Conservation (phyloP, 257 asterid species). For the Lavandula angustifolia region DNA sequence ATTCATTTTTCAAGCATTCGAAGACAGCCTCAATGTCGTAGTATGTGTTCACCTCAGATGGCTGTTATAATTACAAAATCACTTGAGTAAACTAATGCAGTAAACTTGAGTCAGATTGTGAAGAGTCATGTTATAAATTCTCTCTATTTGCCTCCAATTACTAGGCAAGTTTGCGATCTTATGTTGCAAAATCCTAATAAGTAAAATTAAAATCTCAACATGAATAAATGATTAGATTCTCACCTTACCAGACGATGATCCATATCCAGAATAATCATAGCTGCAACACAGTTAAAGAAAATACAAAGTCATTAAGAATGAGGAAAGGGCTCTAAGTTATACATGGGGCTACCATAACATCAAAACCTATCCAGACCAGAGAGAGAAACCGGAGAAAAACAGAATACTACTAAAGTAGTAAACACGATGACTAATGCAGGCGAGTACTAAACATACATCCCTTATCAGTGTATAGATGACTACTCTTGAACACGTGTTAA, state of each 20-base stretch:
- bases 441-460: neutral
- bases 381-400: neutral
- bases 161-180: neutral
- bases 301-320: constrained; percentile 10
- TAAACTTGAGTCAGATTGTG: neutral
- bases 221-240: constrained; percentile 35
- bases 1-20: constrained; percentile 74
- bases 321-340: constrained; percentile 6
- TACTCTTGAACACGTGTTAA: neutral
- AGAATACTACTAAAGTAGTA: too few relatives aligned
- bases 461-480: neutral
- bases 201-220: neutral
- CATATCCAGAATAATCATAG: constrained; percentile 97
- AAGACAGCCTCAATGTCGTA: constrained; percentile 91
- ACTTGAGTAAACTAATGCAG: constrained; percentile 16
- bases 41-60: constrained; percentile 95
- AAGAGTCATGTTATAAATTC: constrained; percentile 2
- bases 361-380: neutral
- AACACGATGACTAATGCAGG: neutral
- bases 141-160: constrained; percentile 10
- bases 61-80: constrained; percentile 53
- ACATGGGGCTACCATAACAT: neutral
- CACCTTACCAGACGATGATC: constrained; percentile 98
- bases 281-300: constrained; percentile 53
- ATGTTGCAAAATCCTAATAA: neutral